Base-by-base conservation (phyloP, 805 yeast genomes). In the Cyberlindnera nakhonratchasimensis region DNA sequence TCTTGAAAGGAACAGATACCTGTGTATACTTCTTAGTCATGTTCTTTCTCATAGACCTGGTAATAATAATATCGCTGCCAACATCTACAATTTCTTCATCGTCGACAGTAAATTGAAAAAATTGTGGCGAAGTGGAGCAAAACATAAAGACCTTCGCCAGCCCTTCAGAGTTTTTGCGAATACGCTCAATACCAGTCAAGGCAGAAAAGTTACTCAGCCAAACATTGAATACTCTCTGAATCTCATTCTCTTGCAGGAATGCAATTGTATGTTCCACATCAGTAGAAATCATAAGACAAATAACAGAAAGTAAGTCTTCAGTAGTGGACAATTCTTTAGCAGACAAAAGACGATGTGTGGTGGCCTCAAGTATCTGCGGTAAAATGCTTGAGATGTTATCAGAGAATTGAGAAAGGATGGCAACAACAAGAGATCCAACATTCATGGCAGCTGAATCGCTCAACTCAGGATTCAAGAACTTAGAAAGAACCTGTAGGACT, bases 131-230 rank as follows among this genome's bases (percentile, higher is more conserved):
- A 4, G 25, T 7, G 2, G 34, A 11, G 45, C 83, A 86, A 16
- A 72, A 66, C n/a, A 83, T 67, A 54, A 72, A 88, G 1, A 93
- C 66, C 42, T 76, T 76, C 24, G 79, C 80, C 30, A 93, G 69
- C 0, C 96, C 96, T 22, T 75, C 58, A n/a, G 86, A 74, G 54
- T 73, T 75, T 38, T 68, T 78, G 47, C 76, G 71, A 37, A 90
- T 87, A 44, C 79, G 79, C 21, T 80, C 85, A 21, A 47, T 44
- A 0, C 97, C 96, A 46, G 91, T 71, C 29, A 90, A 75, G 2
- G 82, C 79, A 52, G 86, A 91, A 62, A 87, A 90, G 2, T 87
- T 75, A 20, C 77, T 78, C 37, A 91, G 73, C 98, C 98, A 93
- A 39, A 85, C 81, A 2, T 82, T 81, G 39, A 91, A 59, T 1